Conservation (phyloP, 73 alveolate genomes). For the Urostyla sp. region DNA sequence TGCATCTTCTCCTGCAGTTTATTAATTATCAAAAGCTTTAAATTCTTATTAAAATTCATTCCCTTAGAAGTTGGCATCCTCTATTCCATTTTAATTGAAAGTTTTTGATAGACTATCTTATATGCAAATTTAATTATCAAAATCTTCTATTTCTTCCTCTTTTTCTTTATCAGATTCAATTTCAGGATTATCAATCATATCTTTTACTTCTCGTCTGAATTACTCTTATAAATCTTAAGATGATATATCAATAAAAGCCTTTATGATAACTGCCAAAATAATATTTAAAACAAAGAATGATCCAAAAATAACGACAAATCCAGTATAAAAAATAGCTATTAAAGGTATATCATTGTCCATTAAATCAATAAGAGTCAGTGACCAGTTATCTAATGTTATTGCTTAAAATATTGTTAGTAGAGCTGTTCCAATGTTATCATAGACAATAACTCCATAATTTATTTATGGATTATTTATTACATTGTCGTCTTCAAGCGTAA, state of each 20-base stretch:
- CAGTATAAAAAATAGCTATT: slow-evolving; percentile 34
- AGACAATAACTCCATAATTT: slow-evolving; percentile 39
- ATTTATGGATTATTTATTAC: not conserved
- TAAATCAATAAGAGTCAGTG: slow-evolving; percentile 5
- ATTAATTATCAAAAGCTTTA: too few species aligned
- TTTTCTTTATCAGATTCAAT: too few species aligned
- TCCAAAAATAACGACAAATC: slow-evolving; percentile 31
- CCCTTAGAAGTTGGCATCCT: too few species aligned
- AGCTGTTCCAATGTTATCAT: slow-evolving; percentile 39
- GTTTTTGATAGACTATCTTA: too few species aligned
- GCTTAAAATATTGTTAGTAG: slow-evolving; percentile 36
- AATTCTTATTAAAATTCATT: too few species aligned
- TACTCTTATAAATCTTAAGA: slow-evolving; percentile 27
- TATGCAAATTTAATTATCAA: too few species aligned
- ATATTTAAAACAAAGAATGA: slow-evolving; percentile 41
- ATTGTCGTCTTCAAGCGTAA: not conserved
- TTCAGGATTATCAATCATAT: too few species aligned
- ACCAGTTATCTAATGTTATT: slow-evolving; percentile 46
- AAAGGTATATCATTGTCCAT: slow-evolving; percentile 57
- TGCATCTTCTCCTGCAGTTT: too few species aligned
- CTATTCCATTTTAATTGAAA: too few species aligned
- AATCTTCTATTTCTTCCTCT: too few species aligned
- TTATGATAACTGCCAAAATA: slow-evolving; percentile 54
- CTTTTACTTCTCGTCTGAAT: slow-evolving; percentile 4
- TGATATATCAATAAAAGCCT: slow-evolving; percentile 53